These are phyloP conservation scores for Talaromyces proteolyticus DNA, from an alignment of 495 filamentous ascomycete genomes.

Conservation along the genomic window DNA sequence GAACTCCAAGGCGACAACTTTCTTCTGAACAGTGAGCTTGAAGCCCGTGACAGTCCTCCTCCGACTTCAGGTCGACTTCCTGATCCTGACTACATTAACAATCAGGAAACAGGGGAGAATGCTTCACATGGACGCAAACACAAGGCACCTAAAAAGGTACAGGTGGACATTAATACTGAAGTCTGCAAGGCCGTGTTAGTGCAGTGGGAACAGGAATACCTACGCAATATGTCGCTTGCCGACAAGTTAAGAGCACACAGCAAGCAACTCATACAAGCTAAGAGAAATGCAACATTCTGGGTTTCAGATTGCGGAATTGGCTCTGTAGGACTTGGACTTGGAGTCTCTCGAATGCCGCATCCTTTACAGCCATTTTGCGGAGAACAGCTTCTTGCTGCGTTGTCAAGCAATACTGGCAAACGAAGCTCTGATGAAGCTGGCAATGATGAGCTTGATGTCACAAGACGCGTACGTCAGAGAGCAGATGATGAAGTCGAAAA, in stretches of 20 bases:
- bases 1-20: not conserved
- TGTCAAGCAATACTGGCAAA: slow-evolving; percentile 38
- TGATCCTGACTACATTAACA: slow-evolving; percentile 7
- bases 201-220: slow-evolving; percentile 55
- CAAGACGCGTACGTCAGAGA: slow-evolving; percentile 32
- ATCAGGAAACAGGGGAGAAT: not conserved
- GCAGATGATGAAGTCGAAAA: slow-evolving; percentile 32
- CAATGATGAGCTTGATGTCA: slow-evolving; percentile 23
- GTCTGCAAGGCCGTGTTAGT: slow-evolving; percentile 50
- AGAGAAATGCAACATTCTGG: slow-evolving; percentile 50
- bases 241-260: slow-evolving; percentile 34
- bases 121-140: slow-evolving; percentile 10
- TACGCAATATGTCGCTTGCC: slow-evolving; percentile 43
- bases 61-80: slow-evolving; percentile 7
- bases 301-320: slow-evolving; percentile 50
- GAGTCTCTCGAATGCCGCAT: slow-evolving; percentile 24
- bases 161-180: slow-evolving; percentile 18
- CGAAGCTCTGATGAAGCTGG: slow-evolving; percentile 25
- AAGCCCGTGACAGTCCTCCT: not conserved
- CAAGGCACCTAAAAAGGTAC: slow-evolving; percentile 10
- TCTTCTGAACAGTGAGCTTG: not conserved
- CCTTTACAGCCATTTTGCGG: slow-evolving; percentile 53
- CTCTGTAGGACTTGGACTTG: slow-evolving; percentile 47
- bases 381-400: slow-evolving; percentile 36
- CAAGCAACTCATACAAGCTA: slow-evolving; percentile 34